phyloP scores from a whole-genome alignment of 345 rosid genomes.

The Ceriops decandra region DNA sequence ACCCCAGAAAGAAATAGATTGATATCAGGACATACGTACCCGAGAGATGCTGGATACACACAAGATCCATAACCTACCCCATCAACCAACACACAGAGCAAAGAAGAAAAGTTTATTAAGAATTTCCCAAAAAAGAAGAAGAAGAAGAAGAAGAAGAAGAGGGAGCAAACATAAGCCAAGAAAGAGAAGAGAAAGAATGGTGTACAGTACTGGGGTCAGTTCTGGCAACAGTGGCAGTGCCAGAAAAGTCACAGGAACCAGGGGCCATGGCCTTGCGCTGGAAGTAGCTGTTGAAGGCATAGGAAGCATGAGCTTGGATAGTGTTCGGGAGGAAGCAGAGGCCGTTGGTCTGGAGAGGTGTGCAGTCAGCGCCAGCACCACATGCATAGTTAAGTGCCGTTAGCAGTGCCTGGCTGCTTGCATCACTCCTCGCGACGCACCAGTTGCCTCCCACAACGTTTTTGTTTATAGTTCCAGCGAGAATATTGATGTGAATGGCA shows the following conservation, averaged over 20 bases:
- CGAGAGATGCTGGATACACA: constrained; percentile 58
- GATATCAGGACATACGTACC: constrained; percentile 31
- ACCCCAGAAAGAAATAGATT: background rate
- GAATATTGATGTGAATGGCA: background rate
- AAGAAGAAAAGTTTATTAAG: background rate
- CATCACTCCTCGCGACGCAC: constrained; percentile 82
- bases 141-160: background rate
- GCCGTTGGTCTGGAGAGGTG: constrained; percentile 46
- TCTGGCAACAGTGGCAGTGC: constrained; percentile 64
- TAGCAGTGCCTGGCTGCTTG: constrained; percentile 54
- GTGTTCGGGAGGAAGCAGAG: constrained; percentile 70
- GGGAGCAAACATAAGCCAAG: background rate
- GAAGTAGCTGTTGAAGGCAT: constrained; percentile 74
- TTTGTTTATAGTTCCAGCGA: background rate
- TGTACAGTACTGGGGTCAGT: constrained; percentile 64
- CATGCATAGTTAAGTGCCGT: constrained; percentile 69
- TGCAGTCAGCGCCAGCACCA: constrained; percentile 66
- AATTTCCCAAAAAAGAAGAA: background rate
- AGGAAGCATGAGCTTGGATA: constrained; percentile 68
- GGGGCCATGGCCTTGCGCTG: constrained; percentile 63
- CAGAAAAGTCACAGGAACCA: constrained; percentile 76
- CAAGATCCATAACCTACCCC: constrained; percentile 77
- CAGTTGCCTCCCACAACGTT: constrained; percentile 26
- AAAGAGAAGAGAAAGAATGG: background rate
- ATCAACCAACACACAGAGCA: constrained; percentile 7